Conservation (phyloP, 2,329 filamentous ascomycete species). For the Dichotomopilus funicola region DNA sequence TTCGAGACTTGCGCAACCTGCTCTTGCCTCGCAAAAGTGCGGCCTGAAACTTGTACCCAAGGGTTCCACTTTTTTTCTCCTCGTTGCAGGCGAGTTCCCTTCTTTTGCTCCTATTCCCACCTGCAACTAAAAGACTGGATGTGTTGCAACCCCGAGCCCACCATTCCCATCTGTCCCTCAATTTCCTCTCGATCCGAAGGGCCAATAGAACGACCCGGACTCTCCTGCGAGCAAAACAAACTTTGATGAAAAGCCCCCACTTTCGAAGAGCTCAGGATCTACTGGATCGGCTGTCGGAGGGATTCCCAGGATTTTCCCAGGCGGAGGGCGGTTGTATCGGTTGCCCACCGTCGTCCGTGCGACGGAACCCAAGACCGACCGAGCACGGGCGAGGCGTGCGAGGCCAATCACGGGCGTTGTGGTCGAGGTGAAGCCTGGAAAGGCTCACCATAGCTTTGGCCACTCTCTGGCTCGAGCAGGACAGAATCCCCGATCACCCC, state of each 20-base stretch:
- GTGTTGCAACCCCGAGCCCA: background rate
- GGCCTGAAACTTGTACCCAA: constrained; percentile 3
- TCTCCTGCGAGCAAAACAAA: background rate
- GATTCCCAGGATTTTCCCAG: background rate
- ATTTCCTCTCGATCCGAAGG: background rate
- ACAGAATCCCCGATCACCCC: background rate
- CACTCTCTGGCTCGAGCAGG: constrained; percentile 4
- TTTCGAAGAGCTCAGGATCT: background rate
- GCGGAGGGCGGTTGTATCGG: constrained; percentile 1
- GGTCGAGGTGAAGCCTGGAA: background rate
- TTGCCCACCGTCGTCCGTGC: constrained; percentile 1
- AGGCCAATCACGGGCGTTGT: background rate
- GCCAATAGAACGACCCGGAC: background rate
- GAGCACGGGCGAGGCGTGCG: background rate
- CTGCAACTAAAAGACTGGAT: too few relatives aligned
- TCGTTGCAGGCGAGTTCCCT: background rate
- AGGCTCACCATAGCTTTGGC: background rate
- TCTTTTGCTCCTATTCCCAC: background rate
- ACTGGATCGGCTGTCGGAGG: background rate
- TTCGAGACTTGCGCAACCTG: background rate
- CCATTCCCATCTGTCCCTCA: background rate
- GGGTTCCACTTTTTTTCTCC: background rate
- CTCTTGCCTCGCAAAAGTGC: background rate
- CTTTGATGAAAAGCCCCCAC: background rate
- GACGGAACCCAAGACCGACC: background rate